A percentile compares a stretch with the other conserved stretches of the same genome.
Conservation (phyloP, 331 rosid genomes). For the Cydonia oblonga region DNA sequence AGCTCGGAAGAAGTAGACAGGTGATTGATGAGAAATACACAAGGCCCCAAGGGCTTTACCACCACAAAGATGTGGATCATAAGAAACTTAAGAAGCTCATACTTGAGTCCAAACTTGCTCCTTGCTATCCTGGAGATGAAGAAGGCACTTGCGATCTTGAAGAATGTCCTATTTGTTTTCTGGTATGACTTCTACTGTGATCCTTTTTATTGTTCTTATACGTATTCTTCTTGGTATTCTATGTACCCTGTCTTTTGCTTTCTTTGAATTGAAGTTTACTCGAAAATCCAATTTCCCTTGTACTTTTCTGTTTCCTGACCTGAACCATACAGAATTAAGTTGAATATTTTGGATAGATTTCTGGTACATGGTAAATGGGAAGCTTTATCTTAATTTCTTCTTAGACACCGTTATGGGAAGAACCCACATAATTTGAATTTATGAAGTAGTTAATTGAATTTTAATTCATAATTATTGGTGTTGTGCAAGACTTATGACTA, state of each 20-base stretch:
- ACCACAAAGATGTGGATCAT: slow-evolving; percentile 95
- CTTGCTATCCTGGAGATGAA: slow-evolving; percentile 94
- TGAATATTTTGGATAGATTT: slow-evolving; percentile 1
- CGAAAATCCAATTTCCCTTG: background rate
- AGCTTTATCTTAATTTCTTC: background rate
- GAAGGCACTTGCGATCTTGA: slow-evolving; percentile 54
- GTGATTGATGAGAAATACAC: slow-evolving; percentile 90
- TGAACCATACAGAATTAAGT: background rate
- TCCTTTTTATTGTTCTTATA: slow-evolving; percentile 1
- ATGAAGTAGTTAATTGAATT: background rate
- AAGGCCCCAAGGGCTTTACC: slow-evolving; percentile 89
- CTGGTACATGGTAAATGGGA: background rate
- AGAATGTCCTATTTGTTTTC: slow-evolving; percentile 99
- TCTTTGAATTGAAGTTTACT: background rate
- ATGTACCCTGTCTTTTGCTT: background rate
- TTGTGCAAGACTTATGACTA: slow-evolving; percentile 15
- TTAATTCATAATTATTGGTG: background rate
- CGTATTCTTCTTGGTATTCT: background rate
- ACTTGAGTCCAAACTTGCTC: slow-evolving; percentile 91
- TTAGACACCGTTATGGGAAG: background rate
- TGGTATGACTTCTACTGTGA: slow-evolving; percentile 42
- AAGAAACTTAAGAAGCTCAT: slow-evolving; percentile 92
- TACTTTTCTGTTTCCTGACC: background rate
- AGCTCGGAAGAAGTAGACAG: slow-evolving; percentile 90
- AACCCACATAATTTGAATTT: background rate